These are phyloP conservation scores for Colletotrichum nymphaeae DNA, from an alignment of 2,329 filamentous ascomycete genomes.

Conservation along the genomic window DNA sequence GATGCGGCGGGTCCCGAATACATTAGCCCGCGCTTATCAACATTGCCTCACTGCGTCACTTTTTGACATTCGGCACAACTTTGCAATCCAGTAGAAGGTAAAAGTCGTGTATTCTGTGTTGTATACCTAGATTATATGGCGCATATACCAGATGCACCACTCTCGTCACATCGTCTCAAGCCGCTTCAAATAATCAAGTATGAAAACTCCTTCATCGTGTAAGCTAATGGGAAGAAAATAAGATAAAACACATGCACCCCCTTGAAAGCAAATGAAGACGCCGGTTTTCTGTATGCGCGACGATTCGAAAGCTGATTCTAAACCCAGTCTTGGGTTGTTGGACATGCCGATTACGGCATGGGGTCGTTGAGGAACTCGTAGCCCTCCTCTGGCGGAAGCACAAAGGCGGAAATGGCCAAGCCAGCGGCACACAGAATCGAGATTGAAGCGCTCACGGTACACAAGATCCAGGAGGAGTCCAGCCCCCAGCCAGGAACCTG, in stretches of 20 bases:
- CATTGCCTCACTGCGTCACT: conserved; percentile 17
- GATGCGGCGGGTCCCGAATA: conserved; percentile 15
- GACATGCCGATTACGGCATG: conserved; percentile 33
- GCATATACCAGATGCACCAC: conserved; percentile 2
- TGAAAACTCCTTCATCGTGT: not conserved
- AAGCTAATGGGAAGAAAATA: not conserved
- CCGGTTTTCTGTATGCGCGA: conserved; percentile 15
- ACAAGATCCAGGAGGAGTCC: conserved; percentile 82
- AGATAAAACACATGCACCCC: not conserved
- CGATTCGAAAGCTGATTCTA: not conserved
- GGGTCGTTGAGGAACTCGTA: conserved; percentile 77
- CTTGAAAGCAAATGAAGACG: conserved; percentile 2
- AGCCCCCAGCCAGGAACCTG: conserved; percentile 82
- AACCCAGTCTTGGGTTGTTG: too few relatives aligned
- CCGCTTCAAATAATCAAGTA: not conserved
- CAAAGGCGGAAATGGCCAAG: conserved; percentile 73
- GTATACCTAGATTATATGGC: not conserved
- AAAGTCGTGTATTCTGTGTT: not conserved
- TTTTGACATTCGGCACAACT: not conserved
- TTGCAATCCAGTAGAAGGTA: not conserved
- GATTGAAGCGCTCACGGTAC: conserved; percentile 65
- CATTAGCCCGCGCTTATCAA: conserved; percentile 17
- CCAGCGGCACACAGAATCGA: conserved; percentile 65
- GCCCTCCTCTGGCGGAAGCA: conserved; percentile 83
- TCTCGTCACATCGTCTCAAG: not conserved